Base-by-base conservation (phyloP, 2,329 filamentous ascomycete genomes). In the Lasiodiplodia sp. region DNA sequence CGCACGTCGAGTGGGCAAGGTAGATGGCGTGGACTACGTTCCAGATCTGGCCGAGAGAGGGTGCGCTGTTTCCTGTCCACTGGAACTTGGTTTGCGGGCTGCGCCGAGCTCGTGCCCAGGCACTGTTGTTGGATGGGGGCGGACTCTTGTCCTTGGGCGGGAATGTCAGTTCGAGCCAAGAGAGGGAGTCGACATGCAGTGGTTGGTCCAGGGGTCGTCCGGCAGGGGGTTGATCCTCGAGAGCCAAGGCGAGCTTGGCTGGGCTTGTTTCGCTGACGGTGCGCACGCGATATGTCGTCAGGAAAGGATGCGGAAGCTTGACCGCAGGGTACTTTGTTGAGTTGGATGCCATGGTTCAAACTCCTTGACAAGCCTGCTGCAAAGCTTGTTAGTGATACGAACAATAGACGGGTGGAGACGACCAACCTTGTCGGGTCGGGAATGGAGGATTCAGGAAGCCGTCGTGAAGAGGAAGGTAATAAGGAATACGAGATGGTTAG, bases 21-120 rank as follows among this genome's bases (percentile, higher is more conserved):
- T 82, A 80, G 64, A 85, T 78, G 2, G 81, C 80, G 69, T 85
- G 83, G 23, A 83, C 72, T 16, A 84, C 74, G 60, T 83, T 80
- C 83, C 83, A 85, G 25, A 84, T 74, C 70, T 85, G 82, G 2
- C 78, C 81, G 38, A 83, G 73, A 44, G 81, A 78, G 55, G 83
- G 83, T 18, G 76, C 69, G 4, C 37, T 66, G 34, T 75, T 74
- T 8, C 73, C 76, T 52, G 73, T 72, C 83, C 83, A 85, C 66
- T 79, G 76, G 66, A 85, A 78, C 4, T 74, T 78, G 3, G 81
- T 78, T 51, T 78, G 76, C 7, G 82, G 82, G 47, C 80, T 81
- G 71, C 83, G 79, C 70, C 81, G 78, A 63, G 82, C 78, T 71
- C 83, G 77, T 40, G 82, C 83, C 83, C 83, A 80, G 40, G 77